phyloP scores from a whole-genome alignment of 306 rosid species.

The Cucumis hystrix region DNA sequence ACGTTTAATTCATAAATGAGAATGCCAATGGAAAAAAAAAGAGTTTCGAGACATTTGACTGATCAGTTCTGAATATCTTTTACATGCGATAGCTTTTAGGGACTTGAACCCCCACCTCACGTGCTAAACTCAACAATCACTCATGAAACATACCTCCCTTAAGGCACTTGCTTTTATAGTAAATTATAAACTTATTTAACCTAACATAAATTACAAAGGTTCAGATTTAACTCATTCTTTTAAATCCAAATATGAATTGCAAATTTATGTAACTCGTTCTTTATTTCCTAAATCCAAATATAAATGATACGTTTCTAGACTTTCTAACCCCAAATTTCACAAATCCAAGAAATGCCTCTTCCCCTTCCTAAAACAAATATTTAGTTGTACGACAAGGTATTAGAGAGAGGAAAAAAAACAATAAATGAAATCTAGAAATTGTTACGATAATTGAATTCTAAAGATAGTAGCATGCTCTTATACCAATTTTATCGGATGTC shows the following conservation, averaged over 20 bases:
- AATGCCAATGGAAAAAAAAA: not conserved
- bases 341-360: not conserved
- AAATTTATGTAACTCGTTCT: not conserved
- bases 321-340: not conserved
- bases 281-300: not conserved
- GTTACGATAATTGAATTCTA: not conserved
- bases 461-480: not conserved
- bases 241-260: too few relatives aligned
- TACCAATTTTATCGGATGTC: too few relatives aligned
- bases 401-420: not conserved
- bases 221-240: not conserved
- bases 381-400: too few relatives aligned
- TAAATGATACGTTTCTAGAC: not conserved
- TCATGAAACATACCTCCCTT: not conserved
- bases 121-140: too few relatives aligned
- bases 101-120: too few relatives aligned
- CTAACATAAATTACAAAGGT: not conserved
- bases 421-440: not conserved
- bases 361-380: not conserved
- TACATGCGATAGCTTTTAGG: too few relatives aligned
- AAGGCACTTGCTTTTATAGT: not conserved
- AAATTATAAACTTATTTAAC: not conserved
- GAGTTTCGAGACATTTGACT: not conserved
- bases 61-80: not conserved
- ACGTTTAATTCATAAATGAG: too few relatives aligned